phyloP scores from a whole-genome alignment of 1,284 basidiomycete genomes.

The Heterobasidion parviporum region DNA sequence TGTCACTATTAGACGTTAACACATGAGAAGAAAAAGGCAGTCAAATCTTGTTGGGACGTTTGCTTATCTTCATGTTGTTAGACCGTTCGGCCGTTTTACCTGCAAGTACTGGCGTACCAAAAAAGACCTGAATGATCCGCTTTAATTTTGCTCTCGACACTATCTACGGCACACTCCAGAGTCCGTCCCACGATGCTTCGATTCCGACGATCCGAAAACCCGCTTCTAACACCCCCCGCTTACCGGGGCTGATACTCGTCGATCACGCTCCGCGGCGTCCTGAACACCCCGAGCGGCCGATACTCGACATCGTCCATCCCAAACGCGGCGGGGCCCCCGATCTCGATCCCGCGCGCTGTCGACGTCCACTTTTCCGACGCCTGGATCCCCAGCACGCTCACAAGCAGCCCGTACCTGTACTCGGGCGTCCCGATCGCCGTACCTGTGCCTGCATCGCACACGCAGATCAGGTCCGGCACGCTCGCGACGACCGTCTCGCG shows the following conservation, averaged over 20 bases:
- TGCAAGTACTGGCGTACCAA: too few relatives aligned
- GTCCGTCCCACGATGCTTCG: too few relatives aligned
- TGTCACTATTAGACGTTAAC: too few relatives aligned
- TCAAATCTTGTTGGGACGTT: too few relatives aligned
- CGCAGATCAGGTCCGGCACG: conserved; percentile 30
- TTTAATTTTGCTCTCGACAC: too few relatives aligned
- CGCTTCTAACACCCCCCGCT: too few relatives aligned
- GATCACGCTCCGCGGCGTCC: conserved; percentile 7
- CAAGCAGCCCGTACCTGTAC: conserved; percentile 26
- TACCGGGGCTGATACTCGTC: conserved; percentile 2
- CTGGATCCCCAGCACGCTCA: conserved; percentile 26
- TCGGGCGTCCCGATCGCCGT: conserved; percentile 22
- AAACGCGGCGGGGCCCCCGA: conserved; percentile 16
- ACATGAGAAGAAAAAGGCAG: too few relatives aligned
- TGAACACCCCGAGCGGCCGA: conserved; percentile 5
- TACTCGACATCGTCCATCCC: conserved; percentile 10
- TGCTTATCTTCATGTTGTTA: too few relatives aligned
- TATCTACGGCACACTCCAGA: too few relatives aligned
- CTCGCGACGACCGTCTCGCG: conserved; percentile 16
- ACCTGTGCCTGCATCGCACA: conserved; percentile 24
- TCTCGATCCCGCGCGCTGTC: conserved; percentile 22
- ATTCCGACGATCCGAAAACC: too few relatives aligned
- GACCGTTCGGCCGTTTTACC: too few relatives aligned
- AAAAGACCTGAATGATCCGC: too few relatives aligned
- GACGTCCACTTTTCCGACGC: conserved; percentile 25